These are phyloP conservation scores for Crotalaria pallida DNA, from an alignment of 306 rosid species.

Conservation along the genomic window DNA sequence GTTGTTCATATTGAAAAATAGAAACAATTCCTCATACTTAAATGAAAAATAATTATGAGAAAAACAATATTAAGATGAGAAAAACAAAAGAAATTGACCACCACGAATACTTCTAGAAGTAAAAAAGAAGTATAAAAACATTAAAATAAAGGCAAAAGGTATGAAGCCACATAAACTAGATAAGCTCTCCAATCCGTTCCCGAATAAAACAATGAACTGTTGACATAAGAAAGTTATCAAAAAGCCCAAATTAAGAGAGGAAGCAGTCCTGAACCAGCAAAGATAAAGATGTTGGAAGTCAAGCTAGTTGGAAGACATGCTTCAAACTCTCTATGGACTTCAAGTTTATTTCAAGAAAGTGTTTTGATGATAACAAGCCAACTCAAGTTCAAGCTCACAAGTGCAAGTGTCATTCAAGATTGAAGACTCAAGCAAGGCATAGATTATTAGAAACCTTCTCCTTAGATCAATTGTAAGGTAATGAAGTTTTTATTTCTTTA, in stretches of 20 bases:
- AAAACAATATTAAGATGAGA: not conserved
- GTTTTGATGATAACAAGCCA: too few relatives aligned
- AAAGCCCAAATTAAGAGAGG: not conserved
- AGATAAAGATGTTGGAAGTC: too few relatives aligned
- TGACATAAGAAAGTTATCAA: not conserved
- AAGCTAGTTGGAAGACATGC: too few relatives aligned
- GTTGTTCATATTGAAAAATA: not conserved
- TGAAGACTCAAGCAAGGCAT: too few relatives aligned
- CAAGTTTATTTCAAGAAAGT: too few relatives aligned
- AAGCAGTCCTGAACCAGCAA: not conserved
- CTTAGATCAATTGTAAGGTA: too few relatives aligned
- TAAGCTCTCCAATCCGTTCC: not conserved
- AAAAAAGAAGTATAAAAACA: not conserved
- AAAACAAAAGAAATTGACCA: not conserved
- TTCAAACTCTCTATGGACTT: too few relatives aligned
- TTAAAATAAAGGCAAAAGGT: not conserved
- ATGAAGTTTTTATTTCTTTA: too few relatives aligned
- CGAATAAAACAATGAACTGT: not conserved
- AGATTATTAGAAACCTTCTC: too few relatives aligned
- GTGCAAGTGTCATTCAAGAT: too few relatives aligned
- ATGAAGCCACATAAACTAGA: not conserved
- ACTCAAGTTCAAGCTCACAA: too few relatives aligned
- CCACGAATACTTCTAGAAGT: not conserved
- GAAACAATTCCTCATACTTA: not conserved
- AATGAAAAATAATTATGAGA: not conserved